Conservation (phyloP, 352 stramenopile species). For the Globisporangium camurandrum region DNA sequence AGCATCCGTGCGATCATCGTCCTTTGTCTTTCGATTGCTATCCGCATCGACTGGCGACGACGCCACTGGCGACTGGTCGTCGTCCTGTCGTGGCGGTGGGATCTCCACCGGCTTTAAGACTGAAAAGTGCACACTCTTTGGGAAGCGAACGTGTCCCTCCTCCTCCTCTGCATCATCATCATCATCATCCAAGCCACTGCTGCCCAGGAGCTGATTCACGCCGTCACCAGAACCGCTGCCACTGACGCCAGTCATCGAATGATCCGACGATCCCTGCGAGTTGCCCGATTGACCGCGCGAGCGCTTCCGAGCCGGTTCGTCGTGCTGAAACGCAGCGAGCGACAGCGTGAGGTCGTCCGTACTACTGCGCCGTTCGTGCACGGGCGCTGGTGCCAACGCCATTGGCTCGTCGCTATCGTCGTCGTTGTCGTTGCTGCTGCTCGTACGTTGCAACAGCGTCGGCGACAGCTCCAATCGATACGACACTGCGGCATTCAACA, state of each 20-base stretch:
- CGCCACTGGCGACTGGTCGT: too few species aligned
- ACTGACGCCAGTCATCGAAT: constrained; percentile 17
- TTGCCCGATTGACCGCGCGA: constrained; percentile 45
- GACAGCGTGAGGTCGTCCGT: constrained; percentile 28
- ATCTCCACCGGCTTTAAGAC: constrained; percentile 14
- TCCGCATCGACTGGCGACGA: too few species aligned
- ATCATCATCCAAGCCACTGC: neutral
- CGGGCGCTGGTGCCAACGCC: constrained; percentile 14
- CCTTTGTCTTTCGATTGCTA: too few species aligned
- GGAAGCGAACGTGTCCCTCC: neutral
- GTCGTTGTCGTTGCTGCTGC: neutral
- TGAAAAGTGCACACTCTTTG: constrained; percentile 18
- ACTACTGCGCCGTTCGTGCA: constrained; percentile 12
- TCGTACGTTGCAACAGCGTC: constrained; percentile 18
- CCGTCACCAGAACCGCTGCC: constrained; percentile 2
- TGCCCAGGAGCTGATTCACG: neutral
- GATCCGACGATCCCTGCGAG: constrained; percentile 43
- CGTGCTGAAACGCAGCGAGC: constrained; percentile 11
- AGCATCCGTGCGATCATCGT: too few species aligned
- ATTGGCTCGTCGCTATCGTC: constrained; percentile 27
- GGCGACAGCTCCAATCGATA: constrained; percentile 70
- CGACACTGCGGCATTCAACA: constrained; percentile 72
- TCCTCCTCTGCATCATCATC: constrained; percentile 5
- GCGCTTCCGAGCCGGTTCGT: constrained; percentile 29
- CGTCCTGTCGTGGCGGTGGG: constrained; percentile 2